Percentiles rank a stretch among this genome's conserved stretches.
Evolutionary conservation across 345 rosid species (phyloP).

Genomic region (Brassica nigra): DNA sequence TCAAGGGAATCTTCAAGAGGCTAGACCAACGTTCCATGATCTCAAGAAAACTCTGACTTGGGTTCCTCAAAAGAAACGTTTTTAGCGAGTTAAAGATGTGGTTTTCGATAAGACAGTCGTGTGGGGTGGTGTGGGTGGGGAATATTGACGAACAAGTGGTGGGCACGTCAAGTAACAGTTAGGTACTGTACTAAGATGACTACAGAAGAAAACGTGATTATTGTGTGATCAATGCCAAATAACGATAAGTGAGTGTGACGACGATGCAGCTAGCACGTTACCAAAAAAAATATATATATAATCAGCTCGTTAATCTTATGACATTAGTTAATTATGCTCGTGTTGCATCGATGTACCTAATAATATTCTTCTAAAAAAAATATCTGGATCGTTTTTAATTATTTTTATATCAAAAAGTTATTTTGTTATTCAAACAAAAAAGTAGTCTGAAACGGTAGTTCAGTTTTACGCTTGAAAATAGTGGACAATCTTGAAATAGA

Average conservation of each 20-base stretch:
- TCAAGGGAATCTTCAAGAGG: slow-evolving; percentile 57
- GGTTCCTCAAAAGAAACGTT: background rate
- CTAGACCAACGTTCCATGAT: slow-evolving; percentile 71
- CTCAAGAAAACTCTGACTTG: slow-evolving; percentile 5
- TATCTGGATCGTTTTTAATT: too few relatives aligned
- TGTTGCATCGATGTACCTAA: too few relatives aligned
- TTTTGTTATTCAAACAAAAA: too few relatives aligned
- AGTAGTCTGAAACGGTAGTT: too few relatives aligned
- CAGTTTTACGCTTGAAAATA: too few relatives aligned
- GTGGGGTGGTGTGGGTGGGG: background rate
- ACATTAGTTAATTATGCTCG: too few relatives aligned
- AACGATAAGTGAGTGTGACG: background rate
- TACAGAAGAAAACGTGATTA: background rate
- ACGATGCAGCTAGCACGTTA: too few relatives aligned
- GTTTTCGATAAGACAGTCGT: background rate
- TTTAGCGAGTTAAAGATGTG: background rate
- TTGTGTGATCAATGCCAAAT: background rate
- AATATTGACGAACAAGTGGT: slow-evolving; percentile 31
- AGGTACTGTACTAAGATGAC: background rate
- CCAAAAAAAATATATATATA: too few relatives aligned
- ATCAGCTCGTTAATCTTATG: too few relatives aligned
- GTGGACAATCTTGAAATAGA: too few relatives aligned
- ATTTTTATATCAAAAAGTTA: too few relatives aligned
- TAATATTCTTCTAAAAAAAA: too few relatives aligned
- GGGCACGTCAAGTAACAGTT: slow-evolving; percentile 17